phyloP scores from a whole-genome alignment of 768 basidiomycete species.

The Erythrobasidium yunnanense region DNA sequence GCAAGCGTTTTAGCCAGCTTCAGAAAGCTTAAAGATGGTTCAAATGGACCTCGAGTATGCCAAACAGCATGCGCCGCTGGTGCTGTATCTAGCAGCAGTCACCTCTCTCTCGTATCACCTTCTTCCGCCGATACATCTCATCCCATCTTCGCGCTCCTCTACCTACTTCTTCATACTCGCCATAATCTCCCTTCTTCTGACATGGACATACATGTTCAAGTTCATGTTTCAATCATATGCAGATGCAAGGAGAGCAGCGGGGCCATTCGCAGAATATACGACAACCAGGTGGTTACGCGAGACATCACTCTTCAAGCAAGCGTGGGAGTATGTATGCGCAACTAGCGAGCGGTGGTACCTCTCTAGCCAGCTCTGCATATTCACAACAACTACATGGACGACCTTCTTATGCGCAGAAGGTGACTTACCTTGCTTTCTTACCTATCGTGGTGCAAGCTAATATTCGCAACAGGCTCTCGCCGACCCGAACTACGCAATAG shows the following conservation, averaged over 20 bases:
- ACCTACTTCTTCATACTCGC: slow-evolving; percentile 1
- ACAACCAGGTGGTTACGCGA: slow-evolving; percentile 31
- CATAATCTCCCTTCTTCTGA: slow-evolving; percentile 9
- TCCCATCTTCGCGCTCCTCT: neutral
- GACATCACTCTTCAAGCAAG: slow-evolving; percentile 34
- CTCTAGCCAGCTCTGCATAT: slow-evolving; percentile 56
- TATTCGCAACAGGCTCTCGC: neutral
- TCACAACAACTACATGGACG: slow-evolving; percentile 53
- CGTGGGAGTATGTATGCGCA: slow-evolving; percentile 44
- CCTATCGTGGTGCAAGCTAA: neutral
- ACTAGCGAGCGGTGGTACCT: slow-evolving; percentile 57
- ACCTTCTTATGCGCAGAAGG: slow-evolving; percentile 51
- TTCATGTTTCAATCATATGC: slow-evolving; percentile 28
- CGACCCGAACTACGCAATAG: slow-evolving; percentile 40
- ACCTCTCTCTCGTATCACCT: neutral
- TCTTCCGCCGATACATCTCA: neutral
- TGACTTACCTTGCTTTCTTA: slow-evolving; percentile 38
- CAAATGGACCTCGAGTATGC: neutral
- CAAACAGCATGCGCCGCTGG: slow-evolving; percentile 17
- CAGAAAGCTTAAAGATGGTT: no score
- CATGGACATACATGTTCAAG: slow-evolving; percentile 33
- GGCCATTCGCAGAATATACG: neutral
- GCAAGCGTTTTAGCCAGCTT: no score
- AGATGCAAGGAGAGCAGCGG: slow-evolving; percentile 7
- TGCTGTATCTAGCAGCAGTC: slow-evolving; percentile 5